phyloP scores from a whole-genome alignment of 2,329 filamentous ascomycete species.

The Arthrinium puccinioides region DNA sequence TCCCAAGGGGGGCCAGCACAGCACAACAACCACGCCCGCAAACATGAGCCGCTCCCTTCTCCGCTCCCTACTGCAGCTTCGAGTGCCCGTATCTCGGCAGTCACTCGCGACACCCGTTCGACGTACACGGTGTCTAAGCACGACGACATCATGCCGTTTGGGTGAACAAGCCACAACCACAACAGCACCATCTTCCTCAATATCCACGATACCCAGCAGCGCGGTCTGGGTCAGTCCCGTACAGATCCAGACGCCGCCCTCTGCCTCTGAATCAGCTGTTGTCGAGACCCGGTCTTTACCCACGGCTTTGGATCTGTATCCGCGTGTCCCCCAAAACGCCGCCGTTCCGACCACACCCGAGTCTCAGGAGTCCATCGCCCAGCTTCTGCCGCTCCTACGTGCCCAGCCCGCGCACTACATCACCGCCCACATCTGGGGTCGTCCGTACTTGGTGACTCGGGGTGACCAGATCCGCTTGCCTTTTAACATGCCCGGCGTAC shows the following conservation, averaged over 20 bases:
- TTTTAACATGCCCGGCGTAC: slow-evolving; percentile 69
- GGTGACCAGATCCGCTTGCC: slow-evolving; percentile 73
- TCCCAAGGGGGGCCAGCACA: too few species aligned
- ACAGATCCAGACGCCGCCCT: too few species aligned
- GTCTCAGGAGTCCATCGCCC: slow-evolving; percentile 38
- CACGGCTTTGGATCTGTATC: slow-evolving; percentile 2
- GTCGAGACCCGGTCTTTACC: background rate
- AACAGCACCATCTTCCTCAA: slow-evolving; percentile 8
- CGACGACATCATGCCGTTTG: slow-evolving; percentile 10
- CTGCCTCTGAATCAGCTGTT: too few species aligned
- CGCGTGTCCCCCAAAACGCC: slow-evolving; percentile 14
- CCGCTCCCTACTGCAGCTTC: slow-evolving; percentile 56
- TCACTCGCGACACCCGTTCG: slow-evolving; percentile 44
- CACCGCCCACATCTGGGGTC: slow-evolving; percentile 71
- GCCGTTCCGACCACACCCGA: slow-evolving; percentile 26
- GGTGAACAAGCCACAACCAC: slow-evolving; percentile 22
- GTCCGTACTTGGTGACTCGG: slow-evolving; percentile 70
- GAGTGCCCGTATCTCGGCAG: slow-evolving; percentile 34
- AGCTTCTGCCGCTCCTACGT: slow-evolving; percentile 63
- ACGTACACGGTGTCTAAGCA: slow-evolving; percentile 26
- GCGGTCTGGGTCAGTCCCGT: too few species aligned
- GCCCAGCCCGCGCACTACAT: slow-evolving; percentile 73
- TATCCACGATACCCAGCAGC: background rate
- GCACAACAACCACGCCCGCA: background rate
- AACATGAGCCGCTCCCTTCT: slow-evolving; percentile 53